Evolutionary conservation across 2,329 filamentous ascomycete species (phyloP).

Genomic region (Ceratocystis eucalypticola): DNA sequence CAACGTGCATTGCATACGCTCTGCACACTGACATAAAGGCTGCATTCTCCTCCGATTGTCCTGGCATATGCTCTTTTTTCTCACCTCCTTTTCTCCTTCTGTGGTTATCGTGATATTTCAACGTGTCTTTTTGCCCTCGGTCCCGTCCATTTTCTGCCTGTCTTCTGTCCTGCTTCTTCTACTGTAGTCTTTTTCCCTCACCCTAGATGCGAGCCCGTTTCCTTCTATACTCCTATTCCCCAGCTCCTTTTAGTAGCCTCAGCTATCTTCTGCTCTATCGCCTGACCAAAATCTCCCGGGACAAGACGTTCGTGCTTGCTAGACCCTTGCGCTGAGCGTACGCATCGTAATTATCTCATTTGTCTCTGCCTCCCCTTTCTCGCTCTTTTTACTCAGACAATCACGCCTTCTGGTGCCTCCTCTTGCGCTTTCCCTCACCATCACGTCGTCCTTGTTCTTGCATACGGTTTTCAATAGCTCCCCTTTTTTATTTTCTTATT

Average conservation of each 20-base stretch:
- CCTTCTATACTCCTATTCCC: background rate
- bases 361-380: no score
- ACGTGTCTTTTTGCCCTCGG: background rate
- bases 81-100: background rate
- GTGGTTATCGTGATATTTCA: background rate
- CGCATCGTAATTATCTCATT: no score
- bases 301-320: no score
- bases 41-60: background rate
- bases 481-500: no score
- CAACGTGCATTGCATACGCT: background rate
- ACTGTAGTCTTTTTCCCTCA: background rate
- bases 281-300: background rate
- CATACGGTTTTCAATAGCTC: no score
- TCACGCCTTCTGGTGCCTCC: no score
- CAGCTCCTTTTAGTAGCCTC: background rate
- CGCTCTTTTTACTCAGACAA: no score
- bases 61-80: background rate
- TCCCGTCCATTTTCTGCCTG: background rate
- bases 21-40: background rate
- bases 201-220: no score
- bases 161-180: background rate
- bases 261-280: background rate
- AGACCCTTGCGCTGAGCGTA: no score
- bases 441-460: no score
- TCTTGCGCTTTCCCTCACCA: no score